Conservation (phyloP, 805 yeast genomes). For the Starmerella bombi region DNA sequence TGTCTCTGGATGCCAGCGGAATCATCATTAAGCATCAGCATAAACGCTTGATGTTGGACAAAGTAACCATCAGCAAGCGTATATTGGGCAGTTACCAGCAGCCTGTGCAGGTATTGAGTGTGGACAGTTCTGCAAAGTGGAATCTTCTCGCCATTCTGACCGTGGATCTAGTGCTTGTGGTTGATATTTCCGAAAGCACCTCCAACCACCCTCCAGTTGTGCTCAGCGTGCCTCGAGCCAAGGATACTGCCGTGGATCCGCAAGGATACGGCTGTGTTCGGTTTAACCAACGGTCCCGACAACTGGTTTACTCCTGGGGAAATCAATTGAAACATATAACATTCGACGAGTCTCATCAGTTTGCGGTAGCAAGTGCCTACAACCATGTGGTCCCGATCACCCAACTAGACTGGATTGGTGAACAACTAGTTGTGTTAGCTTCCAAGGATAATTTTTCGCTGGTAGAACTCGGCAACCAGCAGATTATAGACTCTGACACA, state of each 20-base stretch:
- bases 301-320: conserved; percentile 59
- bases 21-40: conserved; percentile 53
- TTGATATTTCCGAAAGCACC: background rate
- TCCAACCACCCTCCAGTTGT: background rate
- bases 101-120: conserved; percentile 6
- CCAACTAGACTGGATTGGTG: conserved; percentile 40
- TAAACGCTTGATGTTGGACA: conserved; percentile 42
- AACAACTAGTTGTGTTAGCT: conserved; percentile 33
- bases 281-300: conserved; percentile 40
- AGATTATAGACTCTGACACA: background rate
- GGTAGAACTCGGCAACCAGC: background rate
- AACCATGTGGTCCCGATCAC: conserved; percentile 38
- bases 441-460: conserved; percentile 27
- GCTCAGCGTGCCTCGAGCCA: conserved; percentile 11
- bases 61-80: conserved; percentile 35
- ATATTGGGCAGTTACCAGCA: conserved; percentile 37
- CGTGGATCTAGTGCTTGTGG: conserved; percentile 1
- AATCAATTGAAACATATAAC: conserved; percentile 40
- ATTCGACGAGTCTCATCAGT: background rate
- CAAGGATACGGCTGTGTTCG: conserved; percentile 30
- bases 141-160: conserved; percentile 6
- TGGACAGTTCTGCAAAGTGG: background rate
- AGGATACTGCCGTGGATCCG: conserved; percentile 17
- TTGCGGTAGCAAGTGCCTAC: conserved; percentile 33
- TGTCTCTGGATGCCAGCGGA: conserved; percentile 45